Evolutionary conservation across 192 early-diverging fungal genomes (phyloP), one percentile per base, ranked within the genome.

Genomic region (Coemansia sp.): DNA sequence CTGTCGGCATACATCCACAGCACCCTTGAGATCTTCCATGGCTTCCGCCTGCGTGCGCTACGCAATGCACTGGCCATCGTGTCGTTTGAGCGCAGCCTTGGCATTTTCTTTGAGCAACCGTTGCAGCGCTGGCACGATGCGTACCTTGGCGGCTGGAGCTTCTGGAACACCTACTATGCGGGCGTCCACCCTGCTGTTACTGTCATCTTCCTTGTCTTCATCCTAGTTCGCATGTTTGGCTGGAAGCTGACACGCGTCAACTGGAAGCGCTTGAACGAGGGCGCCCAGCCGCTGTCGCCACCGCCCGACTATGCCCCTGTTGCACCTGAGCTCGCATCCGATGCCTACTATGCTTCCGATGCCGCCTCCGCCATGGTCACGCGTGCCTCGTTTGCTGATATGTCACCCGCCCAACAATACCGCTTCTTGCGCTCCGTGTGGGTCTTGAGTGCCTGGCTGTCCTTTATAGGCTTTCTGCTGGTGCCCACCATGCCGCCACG

Each of bases 121-220:
- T 62, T 82, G 70, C 79, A 82, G 71, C 60, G 70, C 60, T 82
- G 79, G 79, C 73, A 82, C 61, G 68, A 74, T 40, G 23, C 65
- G 33, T 33, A 59, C 35, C n/a, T 73, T 24, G 74, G 63, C 31
- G 79, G 79, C 2, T 82, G 79, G 79, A 55, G 56, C 18, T 82
- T 82, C 63, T 82, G 79, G 79, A 82, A 82, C 79, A 82, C 79
- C 18, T 82, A 82, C 66, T 82, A 82, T 16, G 79, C 79, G 2
- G 79, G 79, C 36, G 79, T 77, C 33, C 79, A 82, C 40, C 79
- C 79, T 1, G 79, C 76, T 5, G 79, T 77, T 31, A 82, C 79
- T 3, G 74, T 77, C 16, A 43, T 69, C 23, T 73, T 77, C 65
- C 74, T 82, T 7, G 74, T 76, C 10, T 76, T 77, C 48, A 73